These are phyloP conservation scores for Bifiguratus adelaidae DNA, from an alignment of 192 early-diverging fungal species.

Conservation along the genomic window DNA sequence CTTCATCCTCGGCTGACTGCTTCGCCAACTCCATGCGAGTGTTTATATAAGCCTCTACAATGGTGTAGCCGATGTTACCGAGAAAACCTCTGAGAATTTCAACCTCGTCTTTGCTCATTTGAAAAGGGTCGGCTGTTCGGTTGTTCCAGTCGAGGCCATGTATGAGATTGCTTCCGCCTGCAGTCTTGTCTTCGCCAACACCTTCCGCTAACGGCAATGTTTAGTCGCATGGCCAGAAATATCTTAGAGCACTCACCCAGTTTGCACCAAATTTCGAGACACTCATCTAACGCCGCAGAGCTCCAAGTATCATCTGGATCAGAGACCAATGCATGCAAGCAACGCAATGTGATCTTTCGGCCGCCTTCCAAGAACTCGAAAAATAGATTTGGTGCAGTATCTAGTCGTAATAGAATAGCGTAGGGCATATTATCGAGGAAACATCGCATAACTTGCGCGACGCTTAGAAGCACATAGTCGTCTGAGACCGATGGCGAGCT, in stretches of 20 bases:
- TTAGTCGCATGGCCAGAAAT: too few relatives aligned
- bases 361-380: slow-evolving; percentile 46
- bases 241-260: slow-evolving; percentile 36
- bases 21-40: slow-evolving; percentile 47
- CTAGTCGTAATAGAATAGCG: slow-evolving; percentile 31
- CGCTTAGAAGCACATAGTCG: slow-evolving; percentile 29
- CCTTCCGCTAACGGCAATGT: too few relatives aligned
- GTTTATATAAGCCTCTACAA: slow-evolving; percentile 52
- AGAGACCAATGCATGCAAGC: slow-evolving; percentile 20
- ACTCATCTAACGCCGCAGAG: slow-evolving; percentile 49
- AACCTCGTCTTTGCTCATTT: too few relatives aligned
- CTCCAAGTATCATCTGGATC: slow-evolving; percentile 37
- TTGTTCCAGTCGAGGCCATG: too few relatives aligned
- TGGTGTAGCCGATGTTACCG: slow-evolving; percentile 33
- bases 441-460: slow-evolving; percentile 42
- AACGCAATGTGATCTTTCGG: slow-evolving; percentile 39
- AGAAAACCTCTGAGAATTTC: slow-evolving; percentile 28
- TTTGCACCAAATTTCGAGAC: slow-evolving; percentile 46
- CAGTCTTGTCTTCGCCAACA: too few relatives aligned
- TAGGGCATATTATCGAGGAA: slow-evolving; percentile 41
- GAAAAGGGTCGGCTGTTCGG: too few relatives aligned
- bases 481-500: too few relatives aligned
- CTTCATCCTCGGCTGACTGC: slow-evolving; percentile 36
- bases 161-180: too few relatives aligned
- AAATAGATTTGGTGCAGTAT: slow-evolving; percentile 35